Evolutionary conservation across 495 filamentous ascomycete genomes (phyloP), one percentile per base, ranked within the genome.

Genomic region (Trichoderma virens): DNA sequence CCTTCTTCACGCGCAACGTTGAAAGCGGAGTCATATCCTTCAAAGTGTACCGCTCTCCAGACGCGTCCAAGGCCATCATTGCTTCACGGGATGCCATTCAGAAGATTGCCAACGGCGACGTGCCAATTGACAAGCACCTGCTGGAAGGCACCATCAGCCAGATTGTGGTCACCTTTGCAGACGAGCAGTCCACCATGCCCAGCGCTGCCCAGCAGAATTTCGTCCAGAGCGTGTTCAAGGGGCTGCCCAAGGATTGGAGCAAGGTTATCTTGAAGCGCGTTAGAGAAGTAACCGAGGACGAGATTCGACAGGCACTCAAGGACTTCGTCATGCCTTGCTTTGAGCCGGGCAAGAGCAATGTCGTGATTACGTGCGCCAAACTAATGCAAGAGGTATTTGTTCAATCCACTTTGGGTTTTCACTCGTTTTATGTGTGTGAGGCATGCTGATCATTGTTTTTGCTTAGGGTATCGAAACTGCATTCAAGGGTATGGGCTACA

Each of bases 61-160:
- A 97, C 64, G 87, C 90, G 5, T 90, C 87, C 78, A 92, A 90
- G 70, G 94, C 95, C 1, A 97, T 93, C 71, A 78, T 82, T 62
- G 88, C 88, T 2, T 86, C 86, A 66, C 88, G 88, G 67, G 78
- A 86, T 59, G 90, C 92, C 32, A 83, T 98, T 39, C 66, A 69
- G 7, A 73, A 72, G 63, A 67, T 82, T 18, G 79, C 73, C 1
- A 68, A 75, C 16, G 84, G 87, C 63, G 85, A 85, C 39, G 76
- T 78, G 1, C 77, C 77, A 34, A 89, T 99, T 61, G 91, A 98
- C 65, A 79, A 84, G n/a, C 78, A 90, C 63, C 87, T 90, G 67
- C 81, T 98, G 14, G 93, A 98, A 74, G 93, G 91, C 31, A 91
- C 93, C 20, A 88, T 98, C 66, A 93, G 89, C 70, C 87, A 86